Percentiles rank a stretch among this genome's conserved stretches.
Evolutionary conservation across 371 early-diverging fungal genomes (phyloP).

Genomic region (Funneliformis caledonium): DNA sequence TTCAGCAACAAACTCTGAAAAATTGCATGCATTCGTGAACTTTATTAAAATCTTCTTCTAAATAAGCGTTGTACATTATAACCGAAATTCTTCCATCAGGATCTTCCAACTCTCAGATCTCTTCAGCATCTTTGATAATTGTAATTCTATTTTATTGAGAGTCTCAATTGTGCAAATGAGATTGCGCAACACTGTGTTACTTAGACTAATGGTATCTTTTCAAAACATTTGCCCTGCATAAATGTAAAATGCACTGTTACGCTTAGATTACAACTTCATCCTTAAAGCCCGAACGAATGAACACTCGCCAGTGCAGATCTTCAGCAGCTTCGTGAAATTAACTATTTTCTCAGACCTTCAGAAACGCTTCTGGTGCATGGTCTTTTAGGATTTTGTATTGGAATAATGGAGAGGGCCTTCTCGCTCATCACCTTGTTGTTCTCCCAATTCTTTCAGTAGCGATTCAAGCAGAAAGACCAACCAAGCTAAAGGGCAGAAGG

Average conservation of each 20-base stretch:
- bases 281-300: not conserved
- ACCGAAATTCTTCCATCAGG: slow-evolving; percentile 14
- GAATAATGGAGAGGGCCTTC: not conserved
- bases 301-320: not conserved
- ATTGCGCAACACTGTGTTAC: not conserved
- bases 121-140: not conserved
- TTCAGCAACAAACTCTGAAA: not conserved
- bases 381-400: slow-evolving; percentile 19
- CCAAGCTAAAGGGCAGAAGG: no score
- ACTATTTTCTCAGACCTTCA: slow-evolving; percentile 12
- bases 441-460: no score
- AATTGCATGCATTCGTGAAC: slow-evolving; percentile 21
- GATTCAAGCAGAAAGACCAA: no score
- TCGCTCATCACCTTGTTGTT: slow-evolving; percentile 26
- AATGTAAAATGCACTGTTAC: not conserved
- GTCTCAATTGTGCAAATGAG: not conserved
- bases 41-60: not conserved
- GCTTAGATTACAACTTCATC: not conserved
- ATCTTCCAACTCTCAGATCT: not conserved
- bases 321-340: not conserved
- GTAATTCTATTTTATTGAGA: not conserved
- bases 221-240: slow-evolving; percentile 15
- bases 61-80: slow-evolving; percentile 29
- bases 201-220: not conserved
- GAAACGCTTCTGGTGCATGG: slow-evolving; percentile 28